Conservation (phyloP, 2,329 filamentous ascomycete species). For the Zymoseptoria ardabiliae region DNA sequence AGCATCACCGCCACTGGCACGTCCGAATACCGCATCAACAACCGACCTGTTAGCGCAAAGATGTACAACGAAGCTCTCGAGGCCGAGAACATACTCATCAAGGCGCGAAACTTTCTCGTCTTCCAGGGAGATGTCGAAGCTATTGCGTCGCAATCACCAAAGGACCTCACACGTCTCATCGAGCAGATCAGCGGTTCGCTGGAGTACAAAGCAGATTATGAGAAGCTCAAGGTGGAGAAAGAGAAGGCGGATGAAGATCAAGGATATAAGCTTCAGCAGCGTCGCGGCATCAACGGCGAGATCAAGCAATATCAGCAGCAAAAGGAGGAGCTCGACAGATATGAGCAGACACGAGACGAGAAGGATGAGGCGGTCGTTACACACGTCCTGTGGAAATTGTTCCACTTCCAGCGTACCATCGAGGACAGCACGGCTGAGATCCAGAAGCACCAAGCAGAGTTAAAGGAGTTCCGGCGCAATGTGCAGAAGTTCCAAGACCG, state of each 20-base stretch:
- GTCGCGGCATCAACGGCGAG: slow-evolving; percentile 91
- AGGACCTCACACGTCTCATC: slow-evolving; percentile 85
- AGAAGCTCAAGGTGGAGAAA: slow-evolving; percentile 75
- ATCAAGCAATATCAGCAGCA: slow-evolving; percentile 97
- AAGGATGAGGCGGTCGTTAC: slow-evolving; percentile 85
- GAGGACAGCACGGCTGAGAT: slow-evolving; percentile 87
- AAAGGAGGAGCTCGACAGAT: slow-evolving; percentile 90
- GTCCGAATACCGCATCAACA: slow-evolving; percentile 97
- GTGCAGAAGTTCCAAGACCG: slow-evolving; percentile 75
- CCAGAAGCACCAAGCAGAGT: slow-evolving; percentile 84
- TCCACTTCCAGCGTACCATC: slow-evolving; percentile 88
- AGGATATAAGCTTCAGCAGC: slow-evolving; percentile 77
- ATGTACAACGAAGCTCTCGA: slow-evolving; percentile 93
- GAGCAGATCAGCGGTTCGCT: slow-evolving; percentile 96
- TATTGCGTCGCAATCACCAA: slow-evolving; percentile 89
- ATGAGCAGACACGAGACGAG: slow-evolving; percentile 82
- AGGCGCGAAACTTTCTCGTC: slow-evolving; percentile 93
- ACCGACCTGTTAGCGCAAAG: slow-evolving; percentile 76
- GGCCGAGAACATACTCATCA: slow-evolving; percentile 92
- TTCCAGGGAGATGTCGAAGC: slow-evolving; percentile 98
- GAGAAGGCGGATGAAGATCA: slow-evolving; percentile 85
- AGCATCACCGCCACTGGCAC: slow-evolving; percentile 80
- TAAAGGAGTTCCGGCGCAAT: slow-evolving; percentile 85
- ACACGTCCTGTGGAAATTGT: slow-evolving; percentile 94
- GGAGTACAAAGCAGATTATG: slow-evolving; percentile 91